phyloP scores from a whole-genome alignment of 2,329 filamentous ascomycete genomes.

The Daldinia sp. region DNA sequence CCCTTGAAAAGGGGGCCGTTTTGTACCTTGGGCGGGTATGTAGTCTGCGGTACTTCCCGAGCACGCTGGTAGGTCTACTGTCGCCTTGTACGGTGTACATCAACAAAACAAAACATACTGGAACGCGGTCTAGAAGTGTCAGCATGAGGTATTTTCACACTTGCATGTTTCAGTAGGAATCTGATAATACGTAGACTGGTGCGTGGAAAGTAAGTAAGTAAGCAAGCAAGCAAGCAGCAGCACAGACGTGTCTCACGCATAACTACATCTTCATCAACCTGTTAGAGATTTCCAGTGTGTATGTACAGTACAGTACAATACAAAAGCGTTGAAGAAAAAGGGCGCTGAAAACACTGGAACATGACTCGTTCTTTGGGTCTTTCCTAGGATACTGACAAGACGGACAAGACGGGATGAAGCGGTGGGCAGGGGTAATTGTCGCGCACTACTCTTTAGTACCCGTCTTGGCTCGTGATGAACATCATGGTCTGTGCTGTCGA shows the following conservation, averaged over 20 bases:
- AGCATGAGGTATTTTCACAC: slow-evolving; percentile 34
- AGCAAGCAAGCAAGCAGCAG: slow-evolving; percentile 8
- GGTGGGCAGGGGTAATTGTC: slow-evolving; percentile 21
- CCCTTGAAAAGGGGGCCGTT: slow-evolving; percentile 12
- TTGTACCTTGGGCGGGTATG: slow-evolving; percentile 9
- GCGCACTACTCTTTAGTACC: slow-evolving; percentile 36
- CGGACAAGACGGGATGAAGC: slow-evolving; percentile 35
- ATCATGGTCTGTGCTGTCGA: slow-evolving; percentile 20
- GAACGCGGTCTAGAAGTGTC: slow-evolving; percentile 19
- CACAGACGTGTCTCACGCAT: slow-evolving; percentile 22
- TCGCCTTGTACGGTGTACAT: slow-evolving; percentile 3
- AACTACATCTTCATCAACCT: slow-evolving; percentile 10
- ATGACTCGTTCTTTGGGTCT: slow-evolving; percentile 4
- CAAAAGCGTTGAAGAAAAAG: background rate
- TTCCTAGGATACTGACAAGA: slow-evolving; percentile 27
- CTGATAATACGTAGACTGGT: slow-evolving; percentile 4
- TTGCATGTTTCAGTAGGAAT: slow-evolving; percentile 22
- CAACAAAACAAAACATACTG: slow-evolving; percentile 5
- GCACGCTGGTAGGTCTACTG: background rate
- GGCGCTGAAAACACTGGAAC: slow-evolving; percentile 10
- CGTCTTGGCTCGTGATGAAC: slow-evolving; percentile 35
- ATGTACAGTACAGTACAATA: too few relatives aligned
- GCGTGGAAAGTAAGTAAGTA: slow-evolving; percentile 8
- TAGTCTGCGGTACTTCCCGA: slow-evolving; percentile 20
- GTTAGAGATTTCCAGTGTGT: background rate